phyloP scores from a whole-genome alignment of 2,329 filamentous ascomycete species.

The Thermomyces lanuginosus region DNA sequence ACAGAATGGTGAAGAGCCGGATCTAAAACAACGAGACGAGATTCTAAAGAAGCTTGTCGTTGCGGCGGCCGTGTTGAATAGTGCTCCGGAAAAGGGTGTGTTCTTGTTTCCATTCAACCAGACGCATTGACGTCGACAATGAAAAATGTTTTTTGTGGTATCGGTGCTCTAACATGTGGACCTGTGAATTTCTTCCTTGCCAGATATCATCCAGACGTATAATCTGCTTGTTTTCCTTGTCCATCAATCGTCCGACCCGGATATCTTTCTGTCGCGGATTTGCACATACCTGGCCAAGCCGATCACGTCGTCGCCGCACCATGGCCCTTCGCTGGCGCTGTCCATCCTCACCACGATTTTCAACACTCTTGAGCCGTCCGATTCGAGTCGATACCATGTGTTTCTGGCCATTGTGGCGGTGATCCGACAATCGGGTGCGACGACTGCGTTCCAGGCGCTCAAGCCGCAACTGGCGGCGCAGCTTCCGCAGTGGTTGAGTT shows the following conservation, averaged over 20 bases:
- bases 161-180: too few species aligned
- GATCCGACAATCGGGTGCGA: constrained; percentile 52
- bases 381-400: constrained; percentile 74
- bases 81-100: constrained; percentile 69
- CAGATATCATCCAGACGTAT: constrained; percentile 86
- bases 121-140: constrained; percentile 13
- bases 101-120: too few species aligned
- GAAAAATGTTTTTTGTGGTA: too few species aligned
- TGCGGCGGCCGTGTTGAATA: constrained; percentile 60
- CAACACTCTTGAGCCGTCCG: constrained; percentile 68
- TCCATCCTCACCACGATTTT: constrained; percentile 89
- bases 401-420: constrained; percentile 78
- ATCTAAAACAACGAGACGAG: constrained; percentile 53
- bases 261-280: constrained; percentile 72
- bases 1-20: constrained; percentile 37
- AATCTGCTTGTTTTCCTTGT: constrained; percentile 93
- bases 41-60: constrained; percentile 78
- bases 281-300: constrained; percentile 82
- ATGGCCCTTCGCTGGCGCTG: constrained; percentile 72
- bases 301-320: constrained; percentile 66
- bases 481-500: constrained; percentile 62
- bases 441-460: constrained; percentile 65
- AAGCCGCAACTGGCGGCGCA: constrained; percentile 62
- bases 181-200: too few species aligned
- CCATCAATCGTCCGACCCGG: constrained; percentile 66